phyloP scores from a whole-genome alignment of 2,329 filamentous ascomycete species.

The Phyllosticta paracitricarpa region DNA sequence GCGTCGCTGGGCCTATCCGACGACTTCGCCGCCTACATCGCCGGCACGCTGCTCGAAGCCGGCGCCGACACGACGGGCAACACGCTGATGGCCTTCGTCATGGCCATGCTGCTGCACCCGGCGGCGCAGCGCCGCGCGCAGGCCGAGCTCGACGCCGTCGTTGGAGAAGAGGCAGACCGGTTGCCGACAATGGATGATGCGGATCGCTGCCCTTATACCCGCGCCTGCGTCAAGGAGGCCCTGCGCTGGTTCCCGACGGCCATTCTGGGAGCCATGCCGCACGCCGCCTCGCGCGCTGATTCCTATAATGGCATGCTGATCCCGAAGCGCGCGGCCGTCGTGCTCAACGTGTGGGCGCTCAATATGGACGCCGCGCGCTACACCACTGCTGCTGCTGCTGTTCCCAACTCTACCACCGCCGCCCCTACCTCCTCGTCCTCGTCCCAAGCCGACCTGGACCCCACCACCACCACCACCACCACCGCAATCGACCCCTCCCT shows the following conservation, averaged over 20 bases:
- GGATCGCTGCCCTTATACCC: constrained; percentile 19
- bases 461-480: constrained; percentile 22
- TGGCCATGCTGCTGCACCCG: constrained; percentile 20
- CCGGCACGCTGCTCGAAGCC: constrained; percentile 20
- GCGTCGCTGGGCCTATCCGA: constrained; percentile 15
- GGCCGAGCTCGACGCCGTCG: constrained; percentile 21
- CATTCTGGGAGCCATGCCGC: constrained; percentile 19
- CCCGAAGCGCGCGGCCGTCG: constrained; percentile 27
- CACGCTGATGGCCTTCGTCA: constrained; percentile 18
- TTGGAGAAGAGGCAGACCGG: constrained; percentile 14
- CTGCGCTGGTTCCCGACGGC: constrained; percentile 23
- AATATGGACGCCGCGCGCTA: constrained; percentile 18
- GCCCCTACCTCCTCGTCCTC: constrained; percentile 10
- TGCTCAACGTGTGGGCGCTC: constrained; percentile 27
- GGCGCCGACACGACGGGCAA: constrained; percentile 22
- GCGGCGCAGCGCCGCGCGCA: constrained; percentile 17
- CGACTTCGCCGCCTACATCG: constrained; percentile 16
- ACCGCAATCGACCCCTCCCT: constrained; percentile 20
- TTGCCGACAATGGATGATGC: constrained; percentile 22
- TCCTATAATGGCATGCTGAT: constrained; percentile 26
- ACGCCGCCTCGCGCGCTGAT: constrained; percentile 19
- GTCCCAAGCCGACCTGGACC: constrained; percentile 15
- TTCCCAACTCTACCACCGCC: constrained; percentile 6
- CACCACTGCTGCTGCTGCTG: background rate
- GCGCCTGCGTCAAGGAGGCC: constrained; percentile 20